A percentile compares a stretch with the other conserved stretches of the same genome.
Evolutionary conservation across 805 yeast genomes (phyloP).

Genomic region (Sungouiella thailandica): DNA sequence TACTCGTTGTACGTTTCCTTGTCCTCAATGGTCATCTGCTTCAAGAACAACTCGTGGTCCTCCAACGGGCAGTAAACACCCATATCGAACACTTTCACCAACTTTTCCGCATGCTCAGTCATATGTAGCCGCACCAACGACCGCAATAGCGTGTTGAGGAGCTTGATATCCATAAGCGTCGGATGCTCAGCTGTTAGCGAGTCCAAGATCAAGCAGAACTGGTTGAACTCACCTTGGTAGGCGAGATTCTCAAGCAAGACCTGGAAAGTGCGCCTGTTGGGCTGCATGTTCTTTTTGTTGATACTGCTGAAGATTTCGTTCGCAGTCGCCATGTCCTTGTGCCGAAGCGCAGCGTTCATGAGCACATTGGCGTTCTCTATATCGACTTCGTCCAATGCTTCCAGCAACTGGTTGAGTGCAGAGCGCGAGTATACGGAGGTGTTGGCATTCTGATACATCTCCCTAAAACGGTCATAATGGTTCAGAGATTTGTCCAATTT

Average conservation of each 20-base stretch:
- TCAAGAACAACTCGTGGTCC: slow-evolving; percentile 13
- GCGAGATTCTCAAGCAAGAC: slow-evolving; percentile 12
- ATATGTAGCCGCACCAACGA: slow-evolving; percentile 9
- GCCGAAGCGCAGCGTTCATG: slow-evolving; percentile 26
- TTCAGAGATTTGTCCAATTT: slow-evolving; percentile 1
- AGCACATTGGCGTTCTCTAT: slow-evolving; percentile 21
- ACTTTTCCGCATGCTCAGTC: slow-evolving; percentile 8
- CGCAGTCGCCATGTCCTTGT: slow-evolving; percentile 18
- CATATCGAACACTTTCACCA: slow-evolving; percentile 7
- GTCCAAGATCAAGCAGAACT: slow-evolving; percentile 2
- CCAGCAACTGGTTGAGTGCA: slow-evolving; percentile 16
- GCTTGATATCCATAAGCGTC: slow-evolving; percentile 12
- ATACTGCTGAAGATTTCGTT: slow-evolving; percentile 16
- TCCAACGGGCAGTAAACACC: neutral
- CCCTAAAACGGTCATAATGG: neutral
- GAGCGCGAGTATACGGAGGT: slow-evolving; percentile 1
- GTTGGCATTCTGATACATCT: neutral
- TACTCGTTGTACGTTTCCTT: slow-evolving; percentile 11
- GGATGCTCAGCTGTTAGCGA: slow-evolving; percentile 4
- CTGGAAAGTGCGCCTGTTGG: slow-evolving; percentile 9
- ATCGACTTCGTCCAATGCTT: slow-evolving; percentile 8
- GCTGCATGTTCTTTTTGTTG: neutral
- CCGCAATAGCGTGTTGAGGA: slow-evolving; percentile 16
- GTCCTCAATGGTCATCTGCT: slow-evolving; percentile 21
- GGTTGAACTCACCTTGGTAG: slow-evolving; percentile 1